phyloP scores from a whole-genome alignment of 169 alveolate genomes.

The Plasmodium yoelii region DNA sequence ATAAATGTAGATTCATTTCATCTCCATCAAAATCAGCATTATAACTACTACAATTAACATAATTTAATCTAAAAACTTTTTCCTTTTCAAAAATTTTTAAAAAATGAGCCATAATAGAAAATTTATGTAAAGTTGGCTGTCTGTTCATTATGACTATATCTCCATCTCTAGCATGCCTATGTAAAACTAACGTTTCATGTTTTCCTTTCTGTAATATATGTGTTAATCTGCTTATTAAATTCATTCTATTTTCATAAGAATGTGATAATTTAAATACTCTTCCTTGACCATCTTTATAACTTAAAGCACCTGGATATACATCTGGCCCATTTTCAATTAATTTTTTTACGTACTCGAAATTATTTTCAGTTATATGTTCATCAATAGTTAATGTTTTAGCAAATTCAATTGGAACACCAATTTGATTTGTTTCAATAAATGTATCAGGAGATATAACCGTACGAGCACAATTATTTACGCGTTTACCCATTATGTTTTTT shows the following conservation, averaged over 20 bases:
- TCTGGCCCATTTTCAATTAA: constrained; percentile 95
- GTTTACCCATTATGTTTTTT: constrained; percentile 98
- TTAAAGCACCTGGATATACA: constrained; percentile 97
- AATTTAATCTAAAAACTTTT: constrained; percentile 97
- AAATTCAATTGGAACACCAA: constrained; percentile 96
- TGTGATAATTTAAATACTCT: constrained; percentile 78
- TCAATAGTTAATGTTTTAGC: constrained; percentile 96
- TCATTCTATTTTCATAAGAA: constrained; percentile 89
- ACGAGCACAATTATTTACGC: constrained; percentile 99
- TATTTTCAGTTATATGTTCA: constrained; percentile 93
- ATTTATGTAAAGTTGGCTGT: constrained; percentile 98
- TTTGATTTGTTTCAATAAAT: constrained; percentile 96
- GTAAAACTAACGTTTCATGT: constrained; percentile 88
- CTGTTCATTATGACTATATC: constrained; percentile 97
- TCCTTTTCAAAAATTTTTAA: constrained; percentile 92
- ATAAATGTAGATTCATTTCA: constrained; percentile 98
- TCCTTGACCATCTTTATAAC: constrained; percentile 86
- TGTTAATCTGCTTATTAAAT: constrained; percentile 79
- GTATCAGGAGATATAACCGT: constrained; percentile 99
- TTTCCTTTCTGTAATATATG: constrained; percentile 63
- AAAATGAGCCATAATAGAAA: constrained; percentile 96
- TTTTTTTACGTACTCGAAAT: constrained; percentile 89
- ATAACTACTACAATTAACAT: constrained; percentile 98
- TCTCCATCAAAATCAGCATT: constrained; percentile 99
- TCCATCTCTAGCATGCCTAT: constrained; percentile 97